phyloP scores from a whole-genome alignment of 306 rosid species.

The Cicer arietinum region DNA sequence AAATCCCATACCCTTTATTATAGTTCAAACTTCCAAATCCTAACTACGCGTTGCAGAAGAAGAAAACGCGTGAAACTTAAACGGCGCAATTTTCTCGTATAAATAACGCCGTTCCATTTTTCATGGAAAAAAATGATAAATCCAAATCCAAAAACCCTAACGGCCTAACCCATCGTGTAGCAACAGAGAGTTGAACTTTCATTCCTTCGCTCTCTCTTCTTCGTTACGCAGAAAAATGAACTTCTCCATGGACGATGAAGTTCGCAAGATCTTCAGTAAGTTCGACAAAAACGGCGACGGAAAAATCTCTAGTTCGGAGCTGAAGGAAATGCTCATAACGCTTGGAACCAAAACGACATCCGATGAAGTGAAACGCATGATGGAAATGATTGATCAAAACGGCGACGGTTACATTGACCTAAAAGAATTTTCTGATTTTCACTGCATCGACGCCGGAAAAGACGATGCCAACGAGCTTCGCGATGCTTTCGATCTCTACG shows the following conservation, averaged over 20 bases:
- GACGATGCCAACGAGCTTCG: constrained; percentile 64
- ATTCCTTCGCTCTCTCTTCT: constrained; percentile 33
- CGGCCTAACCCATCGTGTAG: not conserved
- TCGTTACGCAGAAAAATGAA: not conserved
- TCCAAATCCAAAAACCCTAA: not conserved
- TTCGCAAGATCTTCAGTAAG: constrained; percentile 70
- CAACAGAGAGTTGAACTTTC: constrained; percentile 10
- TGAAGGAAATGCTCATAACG: constrained; percentile 58
- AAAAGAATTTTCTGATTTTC: constrained; percentile 75
- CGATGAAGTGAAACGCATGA: constrained; percentile 72
- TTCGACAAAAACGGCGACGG: constrained; percentile 96
- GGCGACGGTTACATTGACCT: constrained; percentile 86
- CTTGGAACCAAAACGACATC: constrained; percentile 65
- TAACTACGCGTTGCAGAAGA: not conserved
- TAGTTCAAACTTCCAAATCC: not conserved
- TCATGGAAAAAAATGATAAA: not conserved
- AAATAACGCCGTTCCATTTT: not conserved
- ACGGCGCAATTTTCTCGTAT: constrained; percentile 15
- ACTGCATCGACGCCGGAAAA: constrained; percentile 31
- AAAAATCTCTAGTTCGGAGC: constrained; percentile 70
- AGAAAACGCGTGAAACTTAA: constrained; percentile 56
- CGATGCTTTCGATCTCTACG: constrained; percentile 88
- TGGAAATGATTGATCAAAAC: constrained; percentile 79
- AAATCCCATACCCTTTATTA: not conserved
- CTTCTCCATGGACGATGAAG: constrained; percentile 72